Evolutionary conservation across 768 basidiomycete species (phyloP), one percentile per base, ranked within the genome.

Genomic region (Suillus spraguei): DNA sequence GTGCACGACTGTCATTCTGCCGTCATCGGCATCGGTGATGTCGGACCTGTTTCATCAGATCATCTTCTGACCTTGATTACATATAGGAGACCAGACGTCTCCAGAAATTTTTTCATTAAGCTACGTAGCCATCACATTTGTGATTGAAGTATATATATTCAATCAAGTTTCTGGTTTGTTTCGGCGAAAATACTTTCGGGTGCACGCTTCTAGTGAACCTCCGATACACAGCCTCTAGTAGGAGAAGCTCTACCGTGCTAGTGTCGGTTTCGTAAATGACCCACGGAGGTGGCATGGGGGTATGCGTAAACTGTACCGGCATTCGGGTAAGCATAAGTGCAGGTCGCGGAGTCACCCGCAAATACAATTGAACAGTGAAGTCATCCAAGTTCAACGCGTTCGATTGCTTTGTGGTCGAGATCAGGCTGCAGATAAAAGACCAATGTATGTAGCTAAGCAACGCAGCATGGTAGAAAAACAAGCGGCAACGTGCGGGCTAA

Each of bases 31-130:
- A n/a, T 16, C 63, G 20, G 44, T 13, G 13, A 14, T 20, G n/a
- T n/a, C n/a, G n/a, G n/a, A n/a, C n/a, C n/a, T n/a, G n/a, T n/a
- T n/a, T n/a, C n/a, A n/a, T n/a, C n/a, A n/a, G n/a, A n/a, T n/a
- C n/a, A 59, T 41, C 47, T 54, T 20, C n/a, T 2, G 73, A 75
- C 63, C 72, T 69, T 35, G 78, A 80, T 28, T 2, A 28, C 28
- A 28, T n/a, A n/a, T n/a, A n/a, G n/a, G n/a, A n/a, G n/a, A n/a
- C n/a, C n/a, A n/a, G n/a, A n/a, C n/a, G n/a, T n/a, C n/a, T n/a
- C n/a, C n/a, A n/a, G n/a, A n/a, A n/a, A n/a, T n/a, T n/a, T n/a
- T n/a, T n/a, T n/a, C 20, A 53, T 20, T 33, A 3, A 3, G 47
- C 24, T 49, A 52, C 17, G 32, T 33, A 53, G 50, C 1, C 50